Evolutionary conservation across 164 flowering plant genomes (phyloP), one percentile per base, ranked within the genome.

Genomic region (Aristolochia contorta): DNA sequence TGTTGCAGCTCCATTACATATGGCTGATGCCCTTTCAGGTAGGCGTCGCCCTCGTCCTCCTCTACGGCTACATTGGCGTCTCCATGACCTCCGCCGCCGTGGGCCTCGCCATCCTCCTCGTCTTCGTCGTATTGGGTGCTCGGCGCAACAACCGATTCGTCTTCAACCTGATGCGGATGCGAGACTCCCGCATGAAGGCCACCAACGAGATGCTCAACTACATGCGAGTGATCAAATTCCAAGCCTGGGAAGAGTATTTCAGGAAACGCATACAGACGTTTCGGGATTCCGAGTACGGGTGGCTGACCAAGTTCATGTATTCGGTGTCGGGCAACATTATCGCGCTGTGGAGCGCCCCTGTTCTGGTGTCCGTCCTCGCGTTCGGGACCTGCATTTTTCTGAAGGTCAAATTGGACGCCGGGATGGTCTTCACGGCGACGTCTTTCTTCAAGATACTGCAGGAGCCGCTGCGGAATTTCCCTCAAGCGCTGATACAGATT

Each of bases 231-330:
- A 90, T 94, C 55, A 94, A 87, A 77, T 86, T 94, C 67, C 99
- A 94, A 67, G 97, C 96, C 0, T 94, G 99, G 97, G 99, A 94
- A 64, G 86, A 89, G 8, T 90, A 85, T 57, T 94, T 89, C 77
- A 74, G 74, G 47, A 77, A 79, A 72, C 79, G 96, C 62, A 80
- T 91, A 41, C 71, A 65, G 32, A 46, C 67, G 9, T 79, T 85
- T 53, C 84, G 99, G 12, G 79, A 72, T 10, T 59, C 78, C 0
- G 97, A 94, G 69, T 94, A 69, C 55, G 70, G 67, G 1, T 94
- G 97, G 99, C 75, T 94, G 9, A 37, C 80, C 58, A 91, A 85
- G 68, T 91, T 91, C 71, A 54, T 83, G 74, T 77, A 75, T 70
- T 87, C 96, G 0, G 33, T 91, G 0, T 62, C 87, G 0, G 81